Evolutionary conservation across 805 yeast species (phyloP).

Genomic region (Phaffomyces thermotolerans): DNA sequence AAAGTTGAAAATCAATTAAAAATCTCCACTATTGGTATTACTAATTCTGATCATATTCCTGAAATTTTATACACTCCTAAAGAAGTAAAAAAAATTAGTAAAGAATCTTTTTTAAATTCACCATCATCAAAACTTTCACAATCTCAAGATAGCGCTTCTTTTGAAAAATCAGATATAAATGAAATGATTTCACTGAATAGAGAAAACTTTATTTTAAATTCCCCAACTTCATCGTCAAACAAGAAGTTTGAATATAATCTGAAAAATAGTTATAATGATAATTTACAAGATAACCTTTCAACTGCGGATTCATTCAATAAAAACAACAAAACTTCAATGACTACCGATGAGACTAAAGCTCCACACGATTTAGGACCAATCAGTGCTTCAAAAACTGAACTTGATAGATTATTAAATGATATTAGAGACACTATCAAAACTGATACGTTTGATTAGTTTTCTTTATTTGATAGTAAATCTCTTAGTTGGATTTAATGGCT

Average conservation of each 20-base stretch:
- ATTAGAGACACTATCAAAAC: constrained; percentile 17
- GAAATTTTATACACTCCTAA: constrained; percentile 20
- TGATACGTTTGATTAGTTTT: background rate
- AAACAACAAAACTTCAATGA: constrained; percentile 1
- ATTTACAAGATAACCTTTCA: constrained; percentile 1
- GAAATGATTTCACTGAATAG: constrained; percentile 11
- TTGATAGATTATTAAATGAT: constrained; percentile 20
- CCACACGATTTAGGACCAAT: background rate
- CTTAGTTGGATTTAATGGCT: too few species aligned
- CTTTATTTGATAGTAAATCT: too few species aligned
- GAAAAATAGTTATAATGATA: background rate
- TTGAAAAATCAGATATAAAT: constrained; percentile 4
- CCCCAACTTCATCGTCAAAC: background rate
- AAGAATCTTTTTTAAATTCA: too few species aligned
- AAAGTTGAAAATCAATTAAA: background rate
- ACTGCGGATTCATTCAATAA: background rate
- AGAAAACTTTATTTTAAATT: constrained; percentile 14
- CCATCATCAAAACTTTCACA: background rate
- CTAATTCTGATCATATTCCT: constrained; percentile 10
- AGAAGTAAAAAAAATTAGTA: constrained; percentile 5
- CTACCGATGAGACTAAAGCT: constrained; percentile 14
- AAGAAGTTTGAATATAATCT: background rate
- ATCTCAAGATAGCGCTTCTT: background rate
- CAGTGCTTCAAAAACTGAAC: background rate
- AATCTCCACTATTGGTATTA: background rate